Percentiles rank a stretch among this genome's conserved stretches.
Evolutionary conservation across 805 yeast genomes (phyloP).

Genomic region (Spathaspora boniae): DNA sequence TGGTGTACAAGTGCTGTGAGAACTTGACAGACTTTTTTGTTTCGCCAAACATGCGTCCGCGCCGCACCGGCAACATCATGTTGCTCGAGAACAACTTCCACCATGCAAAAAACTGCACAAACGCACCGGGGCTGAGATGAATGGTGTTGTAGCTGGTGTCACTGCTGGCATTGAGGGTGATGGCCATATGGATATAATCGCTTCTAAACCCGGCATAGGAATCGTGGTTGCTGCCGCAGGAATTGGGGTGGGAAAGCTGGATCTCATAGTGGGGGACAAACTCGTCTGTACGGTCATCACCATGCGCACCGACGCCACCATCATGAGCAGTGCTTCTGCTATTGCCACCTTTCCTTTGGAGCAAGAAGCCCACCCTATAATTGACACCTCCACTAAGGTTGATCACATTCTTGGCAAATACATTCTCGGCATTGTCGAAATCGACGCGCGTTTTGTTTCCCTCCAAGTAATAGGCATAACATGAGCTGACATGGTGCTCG

Average conservation of each 20-base stretch:
- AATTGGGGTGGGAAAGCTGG: constrained; percentile 55
- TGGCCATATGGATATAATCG: constrained; percentile 38
- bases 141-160: constrained; percentile 58
- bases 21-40: constrained; percentile 58
- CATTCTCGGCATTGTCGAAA: constrained; percentile 9
- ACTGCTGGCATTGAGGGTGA: constrained; percentile 34
- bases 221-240: constrained; percentile 31
- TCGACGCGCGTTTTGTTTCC: constrained; percentile 4
- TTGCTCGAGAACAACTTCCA: constrained; percentile 83
- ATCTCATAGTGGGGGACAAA: constrained; percentile 62
- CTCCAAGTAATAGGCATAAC: constrained; percentile 48
- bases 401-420: constrained; percentile 53
- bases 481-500: constrained; percentile 39
- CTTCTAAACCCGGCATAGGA: constrained; percentile 41
- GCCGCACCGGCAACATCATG: constrained; percentile 72
- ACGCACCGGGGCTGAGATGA: constrained; percentile 69
- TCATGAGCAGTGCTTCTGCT: too few relatives aligned
- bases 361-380: constrained; percentile 54
- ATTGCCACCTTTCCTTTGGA: constrained; percentile 42
- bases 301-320: too few relatives aligned
- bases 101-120: constrained; percentile 75
- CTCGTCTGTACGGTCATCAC: constrained; percentile 39
- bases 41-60: constrained; percentile 68
- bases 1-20: constrained; percentile 69
- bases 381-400: constrained; percentile 58